phyloP scores from a whole-genome alignment of 306 rosid genomes.

The Senna siamea region DNA sequence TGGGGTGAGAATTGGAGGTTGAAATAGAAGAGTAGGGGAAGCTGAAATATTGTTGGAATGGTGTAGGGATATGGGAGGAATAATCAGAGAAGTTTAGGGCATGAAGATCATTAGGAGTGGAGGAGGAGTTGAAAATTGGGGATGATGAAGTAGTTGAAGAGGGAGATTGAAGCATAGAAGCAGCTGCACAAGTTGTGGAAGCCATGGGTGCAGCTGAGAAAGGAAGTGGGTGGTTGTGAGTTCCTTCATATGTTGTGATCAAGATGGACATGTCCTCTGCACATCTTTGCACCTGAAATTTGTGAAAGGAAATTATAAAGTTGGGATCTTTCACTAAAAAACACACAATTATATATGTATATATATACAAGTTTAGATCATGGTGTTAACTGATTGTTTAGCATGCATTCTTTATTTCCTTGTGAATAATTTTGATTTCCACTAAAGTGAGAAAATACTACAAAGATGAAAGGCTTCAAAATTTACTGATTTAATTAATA shows the following conservation, averaged over 20 bases:
- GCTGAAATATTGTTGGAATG: constrained; percentile 32
- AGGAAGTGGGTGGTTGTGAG: constrained; percentile 82
- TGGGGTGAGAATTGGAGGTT: constrained; percentile 62
- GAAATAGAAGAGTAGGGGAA: constrained; percentile 53
- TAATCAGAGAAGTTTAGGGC: constrained; percentile 37
- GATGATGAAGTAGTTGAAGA: constrained; percentile 33
- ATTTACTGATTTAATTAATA: too few species aligned
- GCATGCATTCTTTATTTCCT: neutral
- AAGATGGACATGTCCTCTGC: constrained; percentile 77
- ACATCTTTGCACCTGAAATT: constrained; percentile 80
- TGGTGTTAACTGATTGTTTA: too few species aligned
- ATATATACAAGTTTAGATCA: too few species aligned
- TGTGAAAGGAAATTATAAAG: too few species aligned
- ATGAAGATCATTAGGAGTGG: neutral
- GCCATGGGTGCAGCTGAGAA: constrained; percentile 85
- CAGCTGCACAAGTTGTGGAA: constrained; percentile 86
- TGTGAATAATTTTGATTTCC: neutral
- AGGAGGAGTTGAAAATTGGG: too few species aligned
- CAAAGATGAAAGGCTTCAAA: too few species aligned
- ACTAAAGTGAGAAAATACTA: too few species aligned
- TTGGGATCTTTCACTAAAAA: too few species aligned
- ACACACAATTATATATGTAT: too few species aligned
- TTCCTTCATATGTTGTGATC: constrained; percentile 88
- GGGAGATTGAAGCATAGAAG: constrained; percentile 66
- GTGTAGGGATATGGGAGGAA: constrained; percentile 17